These are phyloP conservation scores for Miscanthus sacchariflorus DNA, from an alignment of 202 grass and related monocot species.

Conservation along the genomic window DNA sequence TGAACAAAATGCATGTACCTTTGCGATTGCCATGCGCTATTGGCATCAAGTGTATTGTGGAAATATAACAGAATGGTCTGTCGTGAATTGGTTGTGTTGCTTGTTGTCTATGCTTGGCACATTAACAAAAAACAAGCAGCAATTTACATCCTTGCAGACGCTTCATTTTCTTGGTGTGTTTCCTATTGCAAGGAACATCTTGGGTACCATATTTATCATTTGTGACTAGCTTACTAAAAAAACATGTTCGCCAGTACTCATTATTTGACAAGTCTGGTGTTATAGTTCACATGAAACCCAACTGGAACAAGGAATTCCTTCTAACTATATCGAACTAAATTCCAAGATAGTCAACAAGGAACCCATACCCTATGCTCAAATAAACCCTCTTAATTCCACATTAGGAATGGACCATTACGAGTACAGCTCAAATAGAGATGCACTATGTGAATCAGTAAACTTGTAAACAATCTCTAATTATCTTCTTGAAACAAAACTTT, in stretches of 20 bases:
- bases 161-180: neutral
- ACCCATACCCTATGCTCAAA: neutral
- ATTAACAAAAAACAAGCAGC: slow-evolving; percentile 1
- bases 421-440: slow-evolving; percentile 2
- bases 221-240: neutral
- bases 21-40: no score
- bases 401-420: neutral
- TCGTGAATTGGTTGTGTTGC: slow-evolving; percentile 26
- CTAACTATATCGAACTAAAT: neutral
- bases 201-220: neutral
- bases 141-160: slow-evolving; percentile 29
- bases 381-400: neutral
- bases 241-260: neutral
- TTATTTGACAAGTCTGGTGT: neutral
- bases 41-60: no score
- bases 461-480: neutral
- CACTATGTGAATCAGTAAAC: neutral
- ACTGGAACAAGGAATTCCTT: neutral
- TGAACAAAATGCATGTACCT: no score
- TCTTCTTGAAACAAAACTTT: neutral
- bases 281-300: neutral
- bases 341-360: slow-evolving; percentile 7
- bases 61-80: slow-evolving; percentile 4
- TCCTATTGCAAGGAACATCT: neutral
- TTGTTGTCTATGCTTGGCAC: slow-evolving; percentile 16